A percentile compares a stretch with the other conserved stretches of the same genome.
These are phyloP conservation scores for Coemansia sp. DNA, from an alignment of 192 early-diverging fungal species.

Conservation along the genomic window DNA sequence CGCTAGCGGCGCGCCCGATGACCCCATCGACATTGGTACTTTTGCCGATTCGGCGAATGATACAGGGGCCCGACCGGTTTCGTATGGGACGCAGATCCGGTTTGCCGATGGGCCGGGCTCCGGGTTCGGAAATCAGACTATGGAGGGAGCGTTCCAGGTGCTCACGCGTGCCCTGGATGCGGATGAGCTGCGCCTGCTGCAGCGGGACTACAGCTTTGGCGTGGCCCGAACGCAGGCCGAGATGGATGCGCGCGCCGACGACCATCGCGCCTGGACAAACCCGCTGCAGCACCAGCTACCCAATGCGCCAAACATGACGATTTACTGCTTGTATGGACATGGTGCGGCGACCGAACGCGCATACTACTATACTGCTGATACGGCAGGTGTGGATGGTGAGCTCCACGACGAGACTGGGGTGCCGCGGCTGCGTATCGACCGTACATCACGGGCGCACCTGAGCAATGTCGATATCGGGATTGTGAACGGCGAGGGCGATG, in stretches of 20 bases:
- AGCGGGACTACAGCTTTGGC: constrained; percentile 61
- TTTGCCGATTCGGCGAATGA: constrained; percentile 11
- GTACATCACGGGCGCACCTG: constrained; percentile 21
- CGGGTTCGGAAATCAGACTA: constrained; percentile 32
- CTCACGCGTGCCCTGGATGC: constrained; percentile 50
- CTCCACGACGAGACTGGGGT: constrained; percentile 18
- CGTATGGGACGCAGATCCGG: constrained; percentile 54
- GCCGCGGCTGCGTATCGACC: constrained; percentile 29
- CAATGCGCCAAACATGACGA: constrained; percentile 64
- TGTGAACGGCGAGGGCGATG: constrained; percentile 73
- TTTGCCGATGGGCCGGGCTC: constrained; percentile 29
- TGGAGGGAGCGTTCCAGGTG: constrained; percentile 48
- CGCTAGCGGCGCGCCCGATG: constrained; percentile 62
- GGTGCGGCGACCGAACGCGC: constrained; percentile 75
- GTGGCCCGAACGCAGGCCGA: constrained; percentile 54
- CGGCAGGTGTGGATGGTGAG: background rate
- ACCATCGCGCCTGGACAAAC: constrained; percentile 71
- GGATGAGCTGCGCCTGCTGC: constrained; percentile 50
- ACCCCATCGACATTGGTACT: constrained; percentile 19
- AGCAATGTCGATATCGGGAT: constrained; percentile 55
- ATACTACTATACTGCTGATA: constrained; percentile 65
- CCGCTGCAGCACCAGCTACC: constrained; percentile 69
- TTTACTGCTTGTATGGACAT: constrained; percentile 79
- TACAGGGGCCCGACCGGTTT: background rate
- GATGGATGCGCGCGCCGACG: constrained; percentile 53